phyloP scores from a whole-genome alignment of 345 rosid genomes.

The Heritiera fomes region DNA sequence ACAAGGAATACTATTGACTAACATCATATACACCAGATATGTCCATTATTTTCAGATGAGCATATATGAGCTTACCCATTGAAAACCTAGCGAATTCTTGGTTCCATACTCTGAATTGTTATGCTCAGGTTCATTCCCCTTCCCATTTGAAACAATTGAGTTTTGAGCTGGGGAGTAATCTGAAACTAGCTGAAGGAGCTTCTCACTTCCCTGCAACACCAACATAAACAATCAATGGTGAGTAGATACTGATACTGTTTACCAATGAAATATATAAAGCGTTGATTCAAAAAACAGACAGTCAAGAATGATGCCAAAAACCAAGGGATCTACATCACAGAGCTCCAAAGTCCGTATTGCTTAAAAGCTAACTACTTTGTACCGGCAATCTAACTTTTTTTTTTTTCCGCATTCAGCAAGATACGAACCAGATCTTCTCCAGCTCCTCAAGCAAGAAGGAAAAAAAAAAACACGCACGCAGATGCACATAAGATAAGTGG shows the following conservation, averaged over 20 bases:
- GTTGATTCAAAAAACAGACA: neutral
- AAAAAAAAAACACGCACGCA: too few relatives aligned
- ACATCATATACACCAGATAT: neutral
- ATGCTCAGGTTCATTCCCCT: slow-evolving; percentile 27
- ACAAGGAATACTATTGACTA: neutral
- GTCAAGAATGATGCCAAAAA: neutral
- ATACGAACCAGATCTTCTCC: too few relatives aligned
- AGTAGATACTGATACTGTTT: neutral
- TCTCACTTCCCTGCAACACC: slow-evolving; percentile 78
- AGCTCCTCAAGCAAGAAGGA: too few relatives aligned
- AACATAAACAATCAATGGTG: slow-evolving; percentile 6
- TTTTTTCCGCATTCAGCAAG: too few relatives aligned
- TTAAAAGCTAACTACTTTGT: too few relatives aligned
- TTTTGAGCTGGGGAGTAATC: slow-evolving; percentile 40
- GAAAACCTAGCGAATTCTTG: slow-evolving; percentile 27
- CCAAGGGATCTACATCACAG: neutral
- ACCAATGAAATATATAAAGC: neutral
- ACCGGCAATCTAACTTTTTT: too few relatives aligned
- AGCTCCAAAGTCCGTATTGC: too few relatives aligned
- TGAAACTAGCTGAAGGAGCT: slow-evolving; percentile 71
- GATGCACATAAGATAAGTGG: too few relatives aligned
- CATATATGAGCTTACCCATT: slow-evolving; percentile 43
- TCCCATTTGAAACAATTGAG: slow-evolving; percentile 19
- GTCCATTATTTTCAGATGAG: neutral
- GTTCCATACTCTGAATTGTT: slow-evolving; percentile 26